A percentile compares a stretch with the other conserved stretches of the same genome.
phyloP scores from a whole-genome alignment of 305 asterid species.

The Solanum hybrid region DNA sequence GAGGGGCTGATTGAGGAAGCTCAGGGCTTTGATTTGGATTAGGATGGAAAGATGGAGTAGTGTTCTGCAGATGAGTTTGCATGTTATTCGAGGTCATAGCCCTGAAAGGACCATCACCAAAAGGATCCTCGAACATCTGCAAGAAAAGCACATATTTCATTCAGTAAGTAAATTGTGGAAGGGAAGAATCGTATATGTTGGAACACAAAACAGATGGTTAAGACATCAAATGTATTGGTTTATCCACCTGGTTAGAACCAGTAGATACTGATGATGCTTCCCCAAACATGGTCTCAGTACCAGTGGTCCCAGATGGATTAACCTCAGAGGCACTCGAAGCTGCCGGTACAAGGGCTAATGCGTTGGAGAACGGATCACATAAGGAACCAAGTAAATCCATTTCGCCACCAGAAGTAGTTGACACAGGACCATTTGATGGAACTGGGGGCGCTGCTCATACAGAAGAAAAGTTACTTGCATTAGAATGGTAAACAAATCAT shows the following conservation, averaged over 20 bases:
- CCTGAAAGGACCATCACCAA: constrained; percentile 88
- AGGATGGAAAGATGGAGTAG: constrained; percentile 30
- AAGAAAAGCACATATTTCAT: background rate
- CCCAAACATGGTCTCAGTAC: constrained; percentile 32
- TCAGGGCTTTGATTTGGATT: constrained; percentile 31
- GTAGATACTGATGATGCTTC: constrained; percentile 37
- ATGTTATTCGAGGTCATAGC: constrained; percentile 40
- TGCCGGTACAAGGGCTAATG: constrained; percentile 71
- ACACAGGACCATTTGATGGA: constrained; percentile 37
- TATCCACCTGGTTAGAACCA: constrained; percentile 42
- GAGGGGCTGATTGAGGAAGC: constrained; percentile 31
- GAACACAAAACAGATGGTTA: background rate
- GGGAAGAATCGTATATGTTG: background rate
- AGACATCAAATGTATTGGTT: background rate
- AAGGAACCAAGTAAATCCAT: constrained; percentile 73
- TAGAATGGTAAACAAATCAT: background rate
- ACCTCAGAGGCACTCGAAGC: constrained; percentile 34
- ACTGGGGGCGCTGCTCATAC: constrained; percentile 42
- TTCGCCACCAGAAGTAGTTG: constrained; percentile 40
- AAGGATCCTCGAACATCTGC: constrained; percentile 90
- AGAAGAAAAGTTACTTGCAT: background rate
- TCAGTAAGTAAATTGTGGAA: background rate
- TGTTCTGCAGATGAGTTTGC: constrained; percentile 31
- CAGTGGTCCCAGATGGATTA: constrained; percentile 30
- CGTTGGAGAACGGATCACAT: constrained; percentile 45